Evolutionary conservation across 306 rosid species (phyloP), one percentile per base, ranked within the genome.

Genomic region (Castanea crenata): DNA sequence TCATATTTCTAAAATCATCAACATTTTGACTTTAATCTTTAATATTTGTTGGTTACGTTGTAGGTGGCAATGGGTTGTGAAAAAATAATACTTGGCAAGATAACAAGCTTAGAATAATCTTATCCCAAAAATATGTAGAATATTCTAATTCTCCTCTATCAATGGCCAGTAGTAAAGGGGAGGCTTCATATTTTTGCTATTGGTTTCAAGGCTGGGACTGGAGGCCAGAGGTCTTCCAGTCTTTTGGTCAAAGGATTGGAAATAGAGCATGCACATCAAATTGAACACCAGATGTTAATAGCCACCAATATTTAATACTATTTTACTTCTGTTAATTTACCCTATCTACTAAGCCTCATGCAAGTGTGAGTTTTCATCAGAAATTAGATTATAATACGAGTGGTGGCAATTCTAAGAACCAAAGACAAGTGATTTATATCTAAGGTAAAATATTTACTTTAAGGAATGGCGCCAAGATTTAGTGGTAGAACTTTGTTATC

Each of bases 11-110:
- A 65, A 46, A 64, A 77, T 77, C 61, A 65, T 73, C 31, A 46
- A 21, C 57, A 61, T 62, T 12, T 73, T 78, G 82, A 77, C 75
- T 73, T 34, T 16, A 46, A 29, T 56, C 18, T 31, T 21, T 32
- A 52, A 23, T 56, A 55, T 27, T 68, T 69, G 70, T 32, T 13
- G 55, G 69, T 34, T 27, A 32, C 27, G 74, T 78, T 83, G 55
- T 78, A 34, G 80, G 82, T 83, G 82, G 73, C 74, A 58, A 79
- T 83, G 80, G 85, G 64, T 38, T 68, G 55, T 61, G 69, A 71
- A 71, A 73, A 49, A 62, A 23, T 74, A 46, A 71, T 12, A 21
- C 35, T 76, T 27, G 56, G 58, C 25, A 73, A 59, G 73, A 67
- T 52, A 34, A 69, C 34, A 14, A 23, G 57, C 52, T 27, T 29